phyloP scores from a whole-genome alignment of 169 alveolate genomes.

The Miamiensis avidus region DNA sequence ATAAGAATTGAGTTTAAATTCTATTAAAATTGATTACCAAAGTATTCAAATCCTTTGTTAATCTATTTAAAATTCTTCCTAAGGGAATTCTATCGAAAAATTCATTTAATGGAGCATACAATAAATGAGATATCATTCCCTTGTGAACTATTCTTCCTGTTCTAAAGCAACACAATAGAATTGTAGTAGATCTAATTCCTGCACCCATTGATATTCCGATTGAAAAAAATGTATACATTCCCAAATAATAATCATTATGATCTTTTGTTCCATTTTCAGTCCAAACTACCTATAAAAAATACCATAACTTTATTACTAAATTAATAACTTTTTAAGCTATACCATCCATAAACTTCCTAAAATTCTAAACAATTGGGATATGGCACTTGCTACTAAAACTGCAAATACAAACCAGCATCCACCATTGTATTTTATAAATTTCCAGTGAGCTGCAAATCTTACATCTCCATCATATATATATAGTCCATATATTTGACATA shows the following conservation, averaged over 20 bases:
- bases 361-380: neutral
- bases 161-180: neutral
- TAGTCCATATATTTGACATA: constrained; percentile 62
- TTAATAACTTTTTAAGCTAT: too few relatives aligned
- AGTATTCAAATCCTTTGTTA: constrained; percentile 35
- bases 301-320: too few relatives aligned
- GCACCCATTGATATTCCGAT: neutral
- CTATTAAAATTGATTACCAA: neutral
- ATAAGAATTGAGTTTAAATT: too few relatives aligned
- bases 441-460: neutral
- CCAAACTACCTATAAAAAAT: neutral
- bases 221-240: neutral
- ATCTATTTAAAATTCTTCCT: constrained; percentile 43
- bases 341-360: constrained; percentile 4
- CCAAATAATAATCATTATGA: neutral
- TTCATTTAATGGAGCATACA: constrained; percentile 18
- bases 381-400: neutral
- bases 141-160: neutral
- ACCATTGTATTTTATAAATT: neutral
- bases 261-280: neutral
- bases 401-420: neutral
- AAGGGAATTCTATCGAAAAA: constrained; percentile 45
- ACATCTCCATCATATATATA: constrained; percentile 54
- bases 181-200: neutral
- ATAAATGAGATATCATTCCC: neutral